Evolutionary conservation across 2,329 filamentous ascomycete genomes (phyloP), one percentile per base, ranked within the genome.

Genomic region (Penicillium sp.): DNA sequence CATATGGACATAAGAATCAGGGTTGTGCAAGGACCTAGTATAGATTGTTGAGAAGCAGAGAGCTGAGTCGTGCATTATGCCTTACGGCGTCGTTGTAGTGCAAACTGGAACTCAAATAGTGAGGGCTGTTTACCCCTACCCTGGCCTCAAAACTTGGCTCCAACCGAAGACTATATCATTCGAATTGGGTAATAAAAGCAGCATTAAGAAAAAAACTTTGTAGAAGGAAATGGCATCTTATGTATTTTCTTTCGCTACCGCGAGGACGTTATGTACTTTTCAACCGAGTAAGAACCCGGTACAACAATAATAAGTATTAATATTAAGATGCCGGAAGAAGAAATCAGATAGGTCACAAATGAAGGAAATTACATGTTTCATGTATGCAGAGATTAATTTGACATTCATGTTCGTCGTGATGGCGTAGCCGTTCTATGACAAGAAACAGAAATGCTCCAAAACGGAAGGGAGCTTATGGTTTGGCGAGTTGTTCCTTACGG

Each of bases 401-500:
- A 50, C 22, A 33, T 44, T 53, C 52, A 50, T 43, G 31, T 50
- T 50, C 52, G 31, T 33, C 52, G 33, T 50, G 42, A 50, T 36
- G 38, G 37, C 30, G 14, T 46, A 30, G 31, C 36, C 43, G 43
- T 37, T 47, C 35, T 36, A 40, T 38, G 33, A 48, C 28, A 52
- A 28, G 3, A 52, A 25, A 48, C 35, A 46, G 16, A 47, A 26
- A 31, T 52, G 33, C 35, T 12, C 17, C 28, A 30, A 28, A 47
- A 35, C 1, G 17, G 8, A 12, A 8, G 14, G 22, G 28, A 31
- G 17, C 17, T 69, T 64, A 76, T 28, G 75, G 75, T 55, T 78
- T 78, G 54, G 69, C 72, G 30, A 78, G 69, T 59, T 78, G 75
- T 56, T 77, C 75, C 58, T 74, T 76, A 26, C 75, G 75, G 68